Evolutionary conservation across 2,329 filamentous ascomycete genomes (phyloP).

Genomic region (Colletotrichum karsti): DNA sequence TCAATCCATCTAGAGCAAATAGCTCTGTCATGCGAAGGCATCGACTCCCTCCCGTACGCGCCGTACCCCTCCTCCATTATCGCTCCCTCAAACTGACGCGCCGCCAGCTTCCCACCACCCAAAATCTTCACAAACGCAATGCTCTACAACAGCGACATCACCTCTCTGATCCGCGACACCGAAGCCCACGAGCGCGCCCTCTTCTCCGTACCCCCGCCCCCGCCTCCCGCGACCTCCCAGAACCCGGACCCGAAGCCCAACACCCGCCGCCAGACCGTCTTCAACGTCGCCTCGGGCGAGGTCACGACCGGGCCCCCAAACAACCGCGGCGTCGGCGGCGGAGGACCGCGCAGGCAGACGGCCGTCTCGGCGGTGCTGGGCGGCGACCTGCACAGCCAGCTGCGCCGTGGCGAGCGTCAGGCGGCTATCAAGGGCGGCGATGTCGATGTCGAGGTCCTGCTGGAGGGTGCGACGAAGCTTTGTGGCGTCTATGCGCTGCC

Average conservation of each 20-base stretch:
- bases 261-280: slow-evolving; percentile 69
- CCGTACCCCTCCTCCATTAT: slow-evolving; percentile 24
- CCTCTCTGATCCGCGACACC: slow-evolving; percentile 91
- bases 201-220: slow-evolving; percentile 86
- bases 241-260: slow-evolving; percentile 49
- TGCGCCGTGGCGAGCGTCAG: slow-evolving; percentile 63
- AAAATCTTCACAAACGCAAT: slow-evolving; percentile 96
- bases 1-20: slow-evolving; percentile 81
- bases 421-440: slow-evolving; percentile 68
- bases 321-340: slow-evolving; percentile 22
- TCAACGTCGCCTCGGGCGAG: slow-evolving; percentile 71
- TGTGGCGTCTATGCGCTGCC: slow-evolving; percentile 87
- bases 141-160: slow-evolving; percentile 89
- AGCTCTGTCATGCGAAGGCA: slow-evolving; percentile 77
- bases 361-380: slow-evolving; percentile 92
- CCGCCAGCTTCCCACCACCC: slow-evolving; percentile 81
- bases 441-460: slow-evolving; percentile 84
- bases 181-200: slow-evolving; percentile 94
- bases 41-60: slow-evolving; percentile 76
- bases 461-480: slow-evolving; percentile 89
- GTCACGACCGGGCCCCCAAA: slow-evolving; percentile 62
- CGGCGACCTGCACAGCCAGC: slow-evolving; percentile 84
- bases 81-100: slow-evolving; percentile 15
- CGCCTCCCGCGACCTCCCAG: slow-evolving; percentile 48
- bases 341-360: slow-evolving; percentile 73